Percentiles rank a stretch among this genome's conserved stretches.
Conservation (phyloP, 2,329 filamentous ascomycete species). For the Calonectria pseudoturangicola region DNA sequence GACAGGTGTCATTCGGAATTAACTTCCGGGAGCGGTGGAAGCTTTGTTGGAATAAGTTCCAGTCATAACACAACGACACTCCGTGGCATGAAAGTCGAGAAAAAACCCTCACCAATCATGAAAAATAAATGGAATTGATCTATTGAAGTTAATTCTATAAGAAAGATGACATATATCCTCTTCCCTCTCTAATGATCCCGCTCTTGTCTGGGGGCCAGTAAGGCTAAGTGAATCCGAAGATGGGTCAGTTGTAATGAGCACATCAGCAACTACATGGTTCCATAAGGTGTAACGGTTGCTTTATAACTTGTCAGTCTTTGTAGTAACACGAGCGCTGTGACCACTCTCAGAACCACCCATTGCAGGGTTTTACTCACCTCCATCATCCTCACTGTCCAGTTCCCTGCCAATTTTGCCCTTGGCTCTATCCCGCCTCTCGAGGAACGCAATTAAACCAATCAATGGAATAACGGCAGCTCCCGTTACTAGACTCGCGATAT, state of each 20-base stretch:
- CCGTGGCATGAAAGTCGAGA: no score
- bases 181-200: no score
- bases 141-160: no score
- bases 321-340: background rate
- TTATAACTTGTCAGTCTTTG: background rate
- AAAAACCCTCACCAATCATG: no score
- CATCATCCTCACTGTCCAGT: background rate
- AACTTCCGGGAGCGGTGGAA: no score
- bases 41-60: no score
- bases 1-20: no score
- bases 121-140: no score
- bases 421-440: conserved; percentile 4
- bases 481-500: background rate
- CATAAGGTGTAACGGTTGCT: conserved; percentile 10
- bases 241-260: background rate
- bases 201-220: no score
- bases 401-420: background rate
- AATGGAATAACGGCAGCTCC: background rate
- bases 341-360: background rate
- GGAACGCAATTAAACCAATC: background rate
- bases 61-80: no score
- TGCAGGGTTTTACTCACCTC: conserved; percentile 6
- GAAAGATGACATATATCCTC: no score
- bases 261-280: background rate
- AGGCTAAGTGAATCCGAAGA: no score